These are phyloP conservation scores for Kodamaea neixiangensis DNA, from an alignment of 805 yeast species.

Conservation along the genomic window DNA sequence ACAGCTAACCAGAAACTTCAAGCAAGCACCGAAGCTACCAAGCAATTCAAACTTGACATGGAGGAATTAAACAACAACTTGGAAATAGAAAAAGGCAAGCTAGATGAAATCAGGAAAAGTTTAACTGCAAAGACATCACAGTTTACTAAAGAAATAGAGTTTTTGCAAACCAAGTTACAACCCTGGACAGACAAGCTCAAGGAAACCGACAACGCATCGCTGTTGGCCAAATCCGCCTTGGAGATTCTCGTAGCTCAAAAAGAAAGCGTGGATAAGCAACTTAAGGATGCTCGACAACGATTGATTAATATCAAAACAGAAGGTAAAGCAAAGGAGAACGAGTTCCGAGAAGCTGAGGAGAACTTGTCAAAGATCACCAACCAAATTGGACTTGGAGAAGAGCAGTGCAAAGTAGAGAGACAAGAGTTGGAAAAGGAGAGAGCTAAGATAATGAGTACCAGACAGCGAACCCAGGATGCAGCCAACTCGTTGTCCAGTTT, in stretches of 20 bases:
- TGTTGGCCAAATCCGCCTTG: slow-evolving; percentile 66
- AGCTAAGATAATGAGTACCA: slow-evolving; percentile 48
- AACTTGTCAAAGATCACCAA: slow-evolving; percentile 51
- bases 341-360: slow-evolving; percentile 44
- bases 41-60: slow-evolving; percentile 46
- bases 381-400: slow-evolving; percentile 60
- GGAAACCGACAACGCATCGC: slow-evolving; percentile 61
- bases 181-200: slow-evolving; percentile 80
- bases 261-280: slow-evolving; percentile 44
- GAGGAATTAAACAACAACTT: slow-evolving; percentile 46
- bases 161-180: slow-evolving; percentile 63
- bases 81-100: slow-evolving; percentile 51
- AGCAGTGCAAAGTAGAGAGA: slow-evolving; percentile 53
- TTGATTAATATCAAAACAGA: slow-evolving; percentile 48
- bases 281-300: slow-evolving; percentile 44
- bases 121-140: slow-evolving; percentile 74
- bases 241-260: slow-evolving; percentile 55
- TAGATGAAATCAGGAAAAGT: slow-evolving; percentile 64
- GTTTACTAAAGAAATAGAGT: slow-evolving; percentile 64
- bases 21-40: slow-evolving; percentile 46
- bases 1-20: slow-evolving; percentile 50
- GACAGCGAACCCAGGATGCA: slow-evolving; percentile 72
- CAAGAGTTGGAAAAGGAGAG: slow-evolving; percentile 55
- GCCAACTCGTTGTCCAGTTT: slow-evolving; percentile 53
- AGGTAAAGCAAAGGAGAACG: slow-evolving; percentile 52